A percentile compares a stretch with the other conserved stretches of the same genome.
Conservation (phyloP, 2,329 filamentous ascomycete species). For the Colletotrichum australisinense region DNA sequence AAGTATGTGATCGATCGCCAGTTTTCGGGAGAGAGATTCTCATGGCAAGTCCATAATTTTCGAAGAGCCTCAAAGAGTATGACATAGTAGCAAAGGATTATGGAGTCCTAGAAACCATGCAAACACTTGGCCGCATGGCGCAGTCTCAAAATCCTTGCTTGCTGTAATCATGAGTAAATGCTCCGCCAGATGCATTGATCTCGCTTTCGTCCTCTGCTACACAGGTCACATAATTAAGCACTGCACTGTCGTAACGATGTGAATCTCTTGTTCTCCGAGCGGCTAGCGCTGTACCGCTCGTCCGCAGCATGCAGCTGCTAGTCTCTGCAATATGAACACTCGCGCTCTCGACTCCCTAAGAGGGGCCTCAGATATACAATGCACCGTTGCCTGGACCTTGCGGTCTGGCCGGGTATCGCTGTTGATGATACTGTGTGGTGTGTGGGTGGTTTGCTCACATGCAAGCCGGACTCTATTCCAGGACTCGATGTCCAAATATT, state of each 20-base stretch:
- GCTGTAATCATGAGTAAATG: too few species aligned
- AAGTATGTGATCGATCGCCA: background rate
- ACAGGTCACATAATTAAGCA: background rate
- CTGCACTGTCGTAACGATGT: background rate
- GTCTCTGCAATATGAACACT: constrained; percentile 13
- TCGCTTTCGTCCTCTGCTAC: background rate
- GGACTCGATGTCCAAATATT: constrained; percentile 20
- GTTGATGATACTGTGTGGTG: constrained; percentile 30
- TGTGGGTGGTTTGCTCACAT: background rate
- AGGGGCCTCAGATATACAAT: constrained; percentile 22
- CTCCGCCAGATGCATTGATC: too few species aligned
- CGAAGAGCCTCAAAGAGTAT: background rate
- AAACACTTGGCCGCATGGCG: too few species aligned
- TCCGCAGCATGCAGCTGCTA: background rate
- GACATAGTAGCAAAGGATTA: background rate
- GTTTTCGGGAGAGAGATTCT: background rate
- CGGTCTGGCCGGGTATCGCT: constrained; percentile 32
- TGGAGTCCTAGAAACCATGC: too few species aligned
- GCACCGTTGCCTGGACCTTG: constrained; percentile 20
- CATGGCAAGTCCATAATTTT: background rate
- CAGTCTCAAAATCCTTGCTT: too few species aligned
- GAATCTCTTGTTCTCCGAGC: background rate
- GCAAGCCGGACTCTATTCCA: constrained; percentile 33
- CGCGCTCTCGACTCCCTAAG: background rate
- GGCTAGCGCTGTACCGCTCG: background rate